Evolutionary conservation across 441 rosid species (phyloP), one percentile per base, ranked within the genome.

Genomic region (Viola pubescens): DNA sequence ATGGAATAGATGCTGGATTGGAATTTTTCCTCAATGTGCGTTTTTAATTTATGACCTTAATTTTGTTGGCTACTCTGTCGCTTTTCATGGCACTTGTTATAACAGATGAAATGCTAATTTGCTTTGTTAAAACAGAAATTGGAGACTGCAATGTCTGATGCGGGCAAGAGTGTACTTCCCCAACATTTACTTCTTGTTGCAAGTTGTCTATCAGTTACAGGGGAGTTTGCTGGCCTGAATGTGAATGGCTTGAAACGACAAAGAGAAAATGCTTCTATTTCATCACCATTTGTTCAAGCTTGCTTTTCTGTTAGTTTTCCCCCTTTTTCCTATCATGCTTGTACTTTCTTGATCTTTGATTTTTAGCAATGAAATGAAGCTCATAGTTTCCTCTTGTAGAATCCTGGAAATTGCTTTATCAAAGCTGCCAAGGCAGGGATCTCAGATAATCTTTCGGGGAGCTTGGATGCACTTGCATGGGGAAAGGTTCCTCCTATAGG

Each of bases 391-490:
- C 13, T 58, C 53, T 3, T 62, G 16, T 54, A 94, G 99, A 84
- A 75, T 66, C 99, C 98, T 55, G 91, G 99, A 54, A 70, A 75
- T 66, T 72, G 80, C 69, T 87, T 95, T 64, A 75, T 89, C 44
- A 91, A 86, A 76, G 98, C 97, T 67, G 99, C 99, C 2, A 95
- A 95, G 77, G 82, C 76, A 45, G 97, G 78, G 66, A 71, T 72
- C 4, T 65, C n/a, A 43, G 98, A 91, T 68, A 62, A 83, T 69
- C 92, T 95, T 66, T 84, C 75, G 62, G 99, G 99, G 39, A 81
- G 85, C 61, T 57, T 95, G 5, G 99, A 91, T 64, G 85, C 97
- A 19, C 73, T 91, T 66, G 83, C 88, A 4, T 95, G 99, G 99
- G 99, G 98, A 54, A 84, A 74, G 74, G 59, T 74, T 74, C 95